Conservation (phyloP, 2,329 filamentous ascomycete genomes). For the Exophiala bonariae region DNA sequence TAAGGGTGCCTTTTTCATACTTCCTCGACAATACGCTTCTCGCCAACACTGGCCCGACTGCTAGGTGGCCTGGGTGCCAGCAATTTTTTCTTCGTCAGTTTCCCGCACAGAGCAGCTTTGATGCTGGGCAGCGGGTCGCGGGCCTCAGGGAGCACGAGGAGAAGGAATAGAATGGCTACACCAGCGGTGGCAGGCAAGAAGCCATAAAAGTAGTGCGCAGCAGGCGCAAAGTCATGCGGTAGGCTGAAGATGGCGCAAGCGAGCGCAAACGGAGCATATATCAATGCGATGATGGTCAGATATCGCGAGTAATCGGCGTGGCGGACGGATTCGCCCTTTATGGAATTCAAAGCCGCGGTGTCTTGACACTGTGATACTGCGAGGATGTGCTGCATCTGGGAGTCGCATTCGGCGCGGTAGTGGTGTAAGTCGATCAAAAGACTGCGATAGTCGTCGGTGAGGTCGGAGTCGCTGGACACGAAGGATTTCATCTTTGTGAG, state of each 20-base stretch:
- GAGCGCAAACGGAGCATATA: constrained; percentile 22
- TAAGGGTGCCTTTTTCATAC: too few relatives aligned
- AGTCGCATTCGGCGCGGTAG: constrained; percentile 23
- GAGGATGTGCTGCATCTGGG: constrained; percentile 24
- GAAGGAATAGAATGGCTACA: constrained; percentile 20
- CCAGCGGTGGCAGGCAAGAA: constrained; percentile 21
- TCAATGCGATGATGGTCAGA: constrained; percentile 22
- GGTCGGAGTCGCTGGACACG: constrained; percentile 13
- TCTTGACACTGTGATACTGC: constrained; percentile 21
- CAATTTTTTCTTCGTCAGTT: constrained; percentile 19
- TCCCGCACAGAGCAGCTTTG: constrained; percentile 18
- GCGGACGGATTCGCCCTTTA: constrained; percentile 15
- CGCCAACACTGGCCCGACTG: constrained; percentile 2
- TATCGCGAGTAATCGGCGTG: constrained; percentile 24
- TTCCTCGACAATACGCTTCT: constrained; percentile 18
- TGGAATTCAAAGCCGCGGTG: constrained; percentile 13
- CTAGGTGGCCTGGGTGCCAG: constrained; percentile 12
- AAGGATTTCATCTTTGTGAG: constrained; percentile 22
- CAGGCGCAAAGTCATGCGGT: constrained; percentile 23
- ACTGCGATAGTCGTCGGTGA: constrained; percentile 22
- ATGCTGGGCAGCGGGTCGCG: constrained; percentile 20
- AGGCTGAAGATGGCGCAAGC: constrained; percentile 24
- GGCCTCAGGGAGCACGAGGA: constrained; percentile 23
- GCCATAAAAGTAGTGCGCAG: constrained; percentile 22
- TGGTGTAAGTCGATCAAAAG: constrained; percentile 24